phyloP scores from a whole-genome alignment of 495 filamentous ascomycete species.

The Penicillium coffeae region DNA sequence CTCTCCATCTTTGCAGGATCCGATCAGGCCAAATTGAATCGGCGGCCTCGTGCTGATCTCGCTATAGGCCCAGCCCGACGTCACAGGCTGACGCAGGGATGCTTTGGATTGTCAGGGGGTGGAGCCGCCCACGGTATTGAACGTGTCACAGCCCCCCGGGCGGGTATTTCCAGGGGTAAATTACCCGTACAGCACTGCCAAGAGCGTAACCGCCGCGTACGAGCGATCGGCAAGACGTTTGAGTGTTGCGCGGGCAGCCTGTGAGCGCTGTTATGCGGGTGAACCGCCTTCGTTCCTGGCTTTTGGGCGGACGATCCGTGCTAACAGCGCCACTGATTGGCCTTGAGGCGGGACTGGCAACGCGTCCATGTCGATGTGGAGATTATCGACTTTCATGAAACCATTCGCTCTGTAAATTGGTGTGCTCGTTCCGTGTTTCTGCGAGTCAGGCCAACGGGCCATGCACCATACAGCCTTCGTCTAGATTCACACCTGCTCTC shows the following conservation, averaged over 20 bases:
- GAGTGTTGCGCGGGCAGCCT: background rate
- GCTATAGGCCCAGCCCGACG: too few species aligned
- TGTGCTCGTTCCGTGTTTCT: background rate
- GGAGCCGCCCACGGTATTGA: background rate
- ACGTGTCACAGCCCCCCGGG: background rate
- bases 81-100: constrained; percentile 29
- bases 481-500: background rate
- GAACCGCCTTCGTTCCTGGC: constrained; percentile 1
- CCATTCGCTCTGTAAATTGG: background rate
- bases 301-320: constrained; percentile 21
- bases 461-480: too few species aligned
- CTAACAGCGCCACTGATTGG: constrained; percentile 17
- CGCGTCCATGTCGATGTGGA: constrained; percentile 18
- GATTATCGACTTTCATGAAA: constrained; percentile 6
- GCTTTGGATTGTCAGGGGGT: constrained; percentile 25
- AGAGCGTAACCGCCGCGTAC: background rate
- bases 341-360: constrained; percentile 12
- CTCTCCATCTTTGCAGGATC: too few species aligned
- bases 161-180: background rate
- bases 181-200: background rate
- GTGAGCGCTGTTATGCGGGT: too few species aligned
- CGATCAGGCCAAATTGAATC: too few species aligned
- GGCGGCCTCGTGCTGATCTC: too few species aligned
- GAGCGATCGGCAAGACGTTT: background rate
- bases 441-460: background rate